Evolutionary conservation across 768 basidiomycete species (phyloP).

Genomic region (Lactifluus subvellereus): DNA sequence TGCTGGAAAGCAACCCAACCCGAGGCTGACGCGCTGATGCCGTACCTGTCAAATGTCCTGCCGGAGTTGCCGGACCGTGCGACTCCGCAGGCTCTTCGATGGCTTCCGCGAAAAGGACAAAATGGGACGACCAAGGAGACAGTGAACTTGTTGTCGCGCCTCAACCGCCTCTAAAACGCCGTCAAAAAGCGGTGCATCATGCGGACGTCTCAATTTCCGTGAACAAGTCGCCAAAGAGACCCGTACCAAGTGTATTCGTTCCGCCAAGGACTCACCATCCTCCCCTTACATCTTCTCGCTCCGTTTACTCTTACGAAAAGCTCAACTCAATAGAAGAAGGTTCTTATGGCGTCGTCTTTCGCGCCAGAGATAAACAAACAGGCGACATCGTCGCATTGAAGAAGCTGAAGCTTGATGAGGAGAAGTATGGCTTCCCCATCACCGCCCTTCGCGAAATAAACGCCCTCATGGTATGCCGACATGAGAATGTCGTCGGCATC

Average conservation of each 20-base stretch:
- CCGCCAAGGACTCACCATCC: constrained; percentile 77
- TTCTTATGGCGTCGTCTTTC: constrained; percentile 93
- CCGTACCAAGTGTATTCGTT: constrained; percentile 51
- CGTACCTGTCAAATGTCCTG: background rate
- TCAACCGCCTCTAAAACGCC: constrained; percentile 48
- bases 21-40: background rate
- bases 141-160: constrained; percentile 36
- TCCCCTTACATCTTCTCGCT: constrained; percentile 76
- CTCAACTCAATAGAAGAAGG: constrained; percentile 99
- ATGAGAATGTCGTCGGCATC: constrained; percentile 96
- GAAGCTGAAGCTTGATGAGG: constrained; percentile 96
- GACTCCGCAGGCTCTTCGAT: background rate
- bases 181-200: constrained; percentile 40
- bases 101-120: constrained; percentile 55
- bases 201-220: constrained; percentile 24
- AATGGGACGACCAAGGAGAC: constrained; percentile 53
- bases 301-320: constrained; percentile 89
- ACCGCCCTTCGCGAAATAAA: constrained; percentile 93
- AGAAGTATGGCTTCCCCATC: constrained; percentile 98
- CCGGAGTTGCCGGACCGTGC: constrained; percentile 9
- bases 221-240: constrained; percentile 24
- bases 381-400: constrained; percentile 96
- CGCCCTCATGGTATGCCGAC: constrained; percentile 90
- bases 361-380: constrained; percentile 91
- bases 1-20: background rate